These are phyloP conservation scores for Elongisporangium undulatum DNA, from an alignment of 352 stramenopile species.

Conservation along the genomic window DNA sequence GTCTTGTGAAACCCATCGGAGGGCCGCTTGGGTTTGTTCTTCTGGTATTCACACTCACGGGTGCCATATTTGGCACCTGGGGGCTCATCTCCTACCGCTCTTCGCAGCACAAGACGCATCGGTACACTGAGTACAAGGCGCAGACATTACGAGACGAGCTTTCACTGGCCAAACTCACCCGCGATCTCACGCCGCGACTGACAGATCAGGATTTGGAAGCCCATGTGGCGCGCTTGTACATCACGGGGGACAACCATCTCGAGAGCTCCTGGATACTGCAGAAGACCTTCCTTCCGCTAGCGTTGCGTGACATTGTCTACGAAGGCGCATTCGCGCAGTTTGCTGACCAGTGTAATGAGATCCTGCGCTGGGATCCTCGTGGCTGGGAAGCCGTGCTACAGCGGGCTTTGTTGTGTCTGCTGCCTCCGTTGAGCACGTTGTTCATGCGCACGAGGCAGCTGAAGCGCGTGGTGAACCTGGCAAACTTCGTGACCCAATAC, in stretches of 20 bases:
- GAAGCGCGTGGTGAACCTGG: conserved; percentile 52
- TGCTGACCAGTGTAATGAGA: conserved; percentile 64
- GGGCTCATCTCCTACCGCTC: conserved; percentile 66
- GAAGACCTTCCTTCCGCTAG: conserved; percentile 45
- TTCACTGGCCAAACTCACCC: conserved; percentile 66
- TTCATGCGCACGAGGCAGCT: conserved; percentile 71
- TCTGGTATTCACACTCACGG: conserved; percentile 51
- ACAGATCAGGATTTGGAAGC: conserved; percentile 71
- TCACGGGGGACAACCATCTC: conserved; percentile 66
- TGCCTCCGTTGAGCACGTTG: conserved; percentile 48
- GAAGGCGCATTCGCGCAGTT: conserved; percentile 72
- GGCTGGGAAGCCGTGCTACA: conserved; percentile 71
- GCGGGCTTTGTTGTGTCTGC: conserved; percentile 32
- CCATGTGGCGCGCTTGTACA: conserved; percentile 73
- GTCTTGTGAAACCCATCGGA: conserved; percentile 75
- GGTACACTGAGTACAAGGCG: conserved; percentile 72
- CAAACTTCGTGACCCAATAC: conserved; percentile 62
- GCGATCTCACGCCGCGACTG: conserved; percentile 61
- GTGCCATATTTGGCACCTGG: conserved; percentile 58
- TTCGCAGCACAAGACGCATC: conserved; percentile 30
- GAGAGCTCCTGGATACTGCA: conserved; percentile 63
- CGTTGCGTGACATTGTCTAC: conserved; percentile 68
- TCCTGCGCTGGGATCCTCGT: conserved; percentile 49
- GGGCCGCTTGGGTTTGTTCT: conserved; percentile 71
- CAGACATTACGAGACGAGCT: conserved; percentile 70